phyloP scores from a whole-genome alignment of 1,284 basidiomycete genomes.

The Phellinidium pouzarii region DNA sequence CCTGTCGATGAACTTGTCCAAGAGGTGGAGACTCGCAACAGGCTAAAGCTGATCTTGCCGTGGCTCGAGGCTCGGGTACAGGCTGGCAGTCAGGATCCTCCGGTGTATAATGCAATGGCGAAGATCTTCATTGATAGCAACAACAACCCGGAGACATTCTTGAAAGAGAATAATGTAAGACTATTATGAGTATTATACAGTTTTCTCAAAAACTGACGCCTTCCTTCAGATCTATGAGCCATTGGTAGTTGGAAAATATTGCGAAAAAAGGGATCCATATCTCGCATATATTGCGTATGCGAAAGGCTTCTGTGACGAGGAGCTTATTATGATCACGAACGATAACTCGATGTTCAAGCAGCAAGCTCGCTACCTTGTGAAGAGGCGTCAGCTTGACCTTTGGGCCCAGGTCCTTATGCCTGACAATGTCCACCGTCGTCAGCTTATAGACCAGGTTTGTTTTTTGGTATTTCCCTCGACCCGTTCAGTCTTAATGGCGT shows the following conservation, averaged over 20 bases:
- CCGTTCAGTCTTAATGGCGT: background rate
- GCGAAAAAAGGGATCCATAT: conserved; percentile 97
- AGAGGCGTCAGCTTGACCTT: conserved; percentile 90
- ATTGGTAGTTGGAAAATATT: conserved; percentile 96
- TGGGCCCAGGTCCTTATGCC: conserved; percentile 93
- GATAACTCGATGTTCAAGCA: conserved; percentile 99
- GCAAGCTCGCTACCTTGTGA: conserved; percentile 96
- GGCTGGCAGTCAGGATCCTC: conserved; percentile 85
- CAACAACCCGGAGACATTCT: conserved; percentile 95
- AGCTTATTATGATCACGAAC: conserved; percentile 95
- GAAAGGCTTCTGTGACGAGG: conserved; percentile 98
- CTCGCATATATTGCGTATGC: conserved; percentile 99
- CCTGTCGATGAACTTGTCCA: conserved; percentile 96
- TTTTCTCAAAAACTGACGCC: conserved; percentile 5
- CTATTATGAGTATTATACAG: conserved; percentile 12
- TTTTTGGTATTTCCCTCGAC: background rate
- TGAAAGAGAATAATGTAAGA: conserved; percentile 95
- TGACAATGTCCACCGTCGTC: conserved; percentile 90
- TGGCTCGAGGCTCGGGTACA: conserved; percentile 95
- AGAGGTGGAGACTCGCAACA: conserved; percentile 94
- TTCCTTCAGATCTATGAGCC: conserved; percentile 82
- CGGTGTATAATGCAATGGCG: conserved; percentile 94
- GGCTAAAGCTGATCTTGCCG: conserved; percentile 94
- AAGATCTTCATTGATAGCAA: conserved; percentile 99
- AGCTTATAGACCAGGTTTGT: conserved; percentile 88